Conservation (phyloP, 2,329 filamentous ascomycete species). For the Clarireedia paspali region DNA sequence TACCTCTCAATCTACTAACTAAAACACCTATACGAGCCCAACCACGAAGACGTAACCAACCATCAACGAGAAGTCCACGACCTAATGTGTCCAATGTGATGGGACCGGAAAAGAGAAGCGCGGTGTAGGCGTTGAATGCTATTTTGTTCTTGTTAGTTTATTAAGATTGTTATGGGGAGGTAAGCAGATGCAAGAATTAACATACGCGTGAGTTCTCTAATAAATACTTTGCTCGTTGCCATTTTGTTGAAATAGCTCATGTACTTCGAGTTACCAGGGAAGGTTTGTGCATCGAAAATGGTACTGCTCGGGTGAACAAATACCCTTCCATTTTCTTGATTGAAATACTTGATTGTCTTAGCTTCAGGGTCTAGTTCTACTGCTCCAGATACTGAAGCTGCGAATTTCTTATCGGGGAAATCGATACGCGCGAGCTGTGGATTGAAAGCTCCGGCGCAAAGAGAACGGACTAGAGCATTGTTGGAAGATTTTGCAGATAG, state of each 20-base stretch:
- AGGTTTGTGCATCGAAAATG: constrained; percentile 74
- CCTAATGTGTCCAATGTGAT: constrained; percentile 84
- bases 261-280: constrained; percentile 67
- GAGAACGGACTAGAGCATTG: constrained; percentile 28
- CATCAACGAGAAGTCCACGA: constrained; percentile 80
- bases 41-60: constrained; percentile 77
- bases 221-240: constrained; percentile 84
- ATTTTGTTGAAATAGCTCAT: constrained; percentile 90
- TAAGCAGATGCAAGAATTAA: constrained; percentile 21
- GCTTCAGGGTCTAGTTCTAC: constrained; percentile 92
- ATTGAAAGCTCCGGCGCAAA: constrained; percentile 42
- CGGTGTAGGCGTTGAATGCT: constrained; percentile 83
- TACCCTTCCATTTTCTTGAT: constrained; percentile 74
- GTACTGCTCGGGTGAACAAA: constrained; percentile 90
- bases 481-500: constrained; percentile 43
- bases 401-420: constrained; percentile 94
- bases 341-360: constrained; percentile 85
- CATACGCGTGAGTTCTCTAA: constrained; percentile 82
- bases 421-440: constrained; percentile 89
- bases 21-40: constrained; percentile 95
- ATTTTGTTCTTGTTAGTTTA: neutral
- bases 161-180: neutral
- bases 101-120: constrained; percentile 80
- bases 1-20: constrained; percentile 70
- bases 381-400: constrained; percentile 75